Evolutionary conservation across 2,329 filamentous ascomycete genomes (phyloP), one percentile per base, ranked within the genome.

Genomic region (Cladosporium sp.): DNA sequence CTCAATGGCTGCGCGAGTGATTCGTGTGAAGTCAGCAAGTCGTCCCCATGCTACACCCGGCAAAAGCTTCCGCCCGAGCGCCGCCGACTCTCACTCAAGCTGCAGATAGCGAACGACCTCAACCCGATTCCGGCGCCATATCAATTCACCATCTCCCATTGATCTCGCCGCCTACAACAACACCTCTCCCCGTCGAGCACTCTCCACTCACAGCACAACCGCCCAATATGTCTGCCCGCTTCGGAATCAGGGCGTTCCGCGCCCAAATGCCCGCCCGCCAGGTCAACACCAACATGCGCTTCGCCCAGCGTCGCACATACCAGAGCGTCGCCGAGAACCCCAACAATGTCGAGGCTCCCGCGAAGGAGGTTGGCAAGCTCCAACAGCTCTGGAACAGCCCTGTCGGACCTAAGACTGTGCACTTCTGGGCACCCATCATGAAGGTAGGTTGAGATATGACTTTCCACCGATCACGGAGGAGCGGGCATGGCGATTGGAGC

Each of bases 341-440:
- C 67, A 74, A 74, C 59, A 74, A 74, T 40, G 66, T 57, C 60
- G 64, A 65, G 49, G 64, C 59, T 18, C 60, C 49, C 28, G 52
- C 26, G 26, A 53, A 53, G 50, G 49, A 57, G 14, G 49, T 64
- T 61, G 82, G 77, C 69, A 79, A 78, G 62, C 88, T 95, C 79
- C 88, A 89, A 83, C 88, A 88, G 80, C 87, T 96, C 84, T 81
- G 78, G 79, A 80, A 82, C 73, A 80, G 78, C 63, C 78, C 79
- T 37, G 77, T 85, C 65, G 82, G 82, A 8, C 80, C 81, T 62
- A 82, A 85, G 89, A 99, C 95, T 68, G 95, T 99, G 74, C 95
- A 99, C 81, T 99, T 99, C 83, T 99, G 95, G 94, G 93, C 94
- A 53, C 94, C 94, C 66, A 89, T 97, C 71, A 97, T 97, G 93